Conservation (phyloP, 352 stramenopile species). For the Globisporangium iwayamae region DNA sequence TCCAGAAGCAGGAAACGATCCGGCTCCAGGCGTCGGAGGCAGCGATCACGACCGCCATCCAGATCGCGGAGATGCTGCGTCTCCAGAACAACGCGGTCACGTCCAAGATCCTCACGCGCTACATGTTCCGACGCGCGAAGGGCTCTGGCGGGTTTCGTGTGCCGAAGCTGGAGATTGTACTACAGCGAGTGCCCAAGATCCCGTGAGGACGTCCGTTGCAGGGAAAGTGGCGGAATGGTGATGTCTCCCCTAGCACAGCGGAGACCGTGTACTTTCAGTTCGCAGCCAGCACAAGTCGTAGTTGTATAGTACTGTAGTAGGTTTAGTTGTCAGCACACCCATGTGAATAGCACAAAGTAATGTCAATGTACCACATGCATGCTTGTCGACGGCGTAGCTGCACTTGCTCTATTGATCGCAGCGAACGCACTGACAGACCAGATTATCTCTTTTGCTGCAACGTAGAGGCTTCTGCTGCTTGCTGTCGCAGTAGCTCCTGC, state of each 20-base stretch:
- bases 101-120: constrained; percentile 71
- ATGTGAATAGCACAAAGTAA: constrained; percentile 6
- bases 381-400: not conserved
- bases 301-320: not conserved
- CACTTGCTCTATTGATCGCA: constrained; percentile 12
- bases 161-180: constrained; percentile 66
- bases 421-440: not conserved
- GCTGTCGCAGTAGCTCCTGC: constrained; percentile 32
- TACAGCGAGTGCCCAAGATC: constrained; percentile 39
- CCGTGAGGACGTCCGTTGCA: constrained; percentile 15
- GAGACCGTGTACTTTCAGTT: not conserved
- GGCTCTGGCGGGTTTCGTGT: constrained; percentile 54
- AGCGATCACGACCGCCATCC: constrained; percentile 72
- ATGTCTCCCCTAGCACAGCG: not conserved
- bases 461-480: not conserved
- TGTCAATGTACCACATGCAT: not conserved
- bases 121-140: constrained; percentile 50
- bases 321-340: constrained; percentile 2
- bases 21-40: constrained; percentile 62
- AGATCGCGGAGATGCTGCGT: constrained; percentile 64
- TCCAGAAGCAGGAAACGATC: constrained; percentile 61
- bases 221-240: not conserved
- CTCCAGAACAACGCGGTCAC: constrained; percentile 52
- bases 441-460: constrained; percentile 4
- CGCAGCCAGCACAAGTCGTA: not conserved